phyloP scores from a whole-genome alignment of 73 alveolate genomes.

The Paramecium pentaurelia region DNA sequence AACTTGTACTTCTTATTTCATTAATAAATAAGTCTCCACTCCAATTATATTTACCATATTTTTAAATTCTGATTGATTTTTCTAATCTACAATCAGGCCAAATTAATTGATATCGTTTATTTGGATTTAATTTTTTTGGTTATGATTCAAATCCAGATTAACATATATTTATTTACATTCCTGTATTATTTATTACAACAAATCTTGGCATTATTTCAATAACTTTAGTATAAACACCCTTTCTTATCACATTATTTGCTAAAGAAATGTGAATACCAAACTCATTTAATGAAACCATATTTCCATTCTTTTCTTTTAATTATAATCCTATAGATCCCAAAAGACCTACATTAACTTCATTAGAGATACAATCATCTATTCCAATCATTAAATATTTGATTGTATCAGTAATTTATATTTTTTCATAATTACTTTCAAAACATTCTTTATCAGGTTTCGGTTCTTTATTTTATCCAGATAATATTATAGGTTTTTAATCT shows the following conservation, averaged over 20 bases:
- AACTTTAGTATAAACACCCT: constrained; percentile 24
- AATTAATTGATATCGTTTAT: neutral
- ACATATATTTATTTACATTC: neutral
- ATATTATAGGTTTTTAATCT: neutral
- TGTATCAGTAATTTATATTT: neutral
- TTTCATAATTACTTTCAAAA: neutral
- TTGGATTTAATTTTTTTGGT: neutral
- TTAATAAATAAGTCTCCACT: neutral
- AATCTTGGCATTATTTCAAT: constrained; percentile 44
- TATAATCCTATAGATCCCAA: neutral
- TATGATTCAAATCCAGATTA: constrained; percentile 4
- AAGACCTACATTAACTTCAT: constrained; percentile 21
- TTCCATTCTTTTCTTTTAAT: neutral
- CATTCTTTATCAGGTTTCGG: neutral
- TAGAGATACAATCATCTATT: neutral
- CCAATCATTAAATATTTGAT: constrained; percentile 12
- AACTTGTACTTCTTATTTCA: neutral
- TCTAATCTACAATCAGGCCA: constrained; percentile 49
- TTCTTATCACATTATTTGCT: neutral
- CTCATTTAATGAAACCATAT: neutral
- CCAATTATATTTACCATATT: neutral
- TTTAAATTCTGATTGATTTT: neutral
- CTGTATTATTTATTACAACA: neutral
- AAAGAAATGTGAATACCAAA: constrained; percentile 31
- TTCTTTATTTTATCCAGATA: neutral